Evolutionary conservation across 2,329 filamentous ascomycete species (phyloP).

Genomic region (Sporothrix protearum): DNA sequence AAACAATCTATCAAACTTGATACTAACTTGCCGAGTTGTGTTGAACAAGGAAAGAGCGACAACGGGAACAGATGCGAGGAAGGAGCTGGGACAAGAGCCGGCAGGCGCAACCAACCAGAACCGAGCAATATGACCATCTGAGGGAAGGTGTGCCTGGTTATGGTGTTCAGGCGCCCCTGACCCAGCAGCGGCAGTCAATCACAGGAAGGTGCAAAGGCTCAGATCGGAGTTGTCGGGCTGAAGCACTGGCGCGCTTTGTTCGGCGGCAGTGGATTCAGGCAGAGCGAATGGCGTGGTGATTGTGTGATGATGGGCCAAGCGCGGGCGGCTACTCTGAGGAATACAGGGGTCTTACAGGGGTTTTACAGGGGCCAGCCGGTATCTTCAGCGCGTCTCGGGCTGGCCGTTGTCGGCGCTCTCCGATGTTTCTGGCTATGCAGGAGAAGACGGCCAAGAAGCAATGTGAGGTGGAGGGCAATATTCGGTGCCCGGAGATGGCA

Average conservation of each 20-base stretch:
- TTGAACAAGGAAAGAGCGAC: not conserved
- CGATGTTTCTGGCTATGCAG: not conserved
- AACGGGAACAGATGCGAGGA: not conserved
- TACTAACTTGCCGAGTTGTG: not conserved
- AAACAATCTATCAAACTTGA: not conserved
- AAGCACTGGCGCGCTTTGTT: slow-evolving; percentile 6
- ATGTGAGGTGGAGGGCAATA: not conserved
- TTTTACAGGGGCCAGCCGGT: not conserved
- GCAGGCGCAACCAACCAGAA: slow-evolving; percentile 11
- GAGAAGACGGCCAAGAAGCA: not conserved
- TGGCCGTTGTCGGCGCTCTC: not conserved
- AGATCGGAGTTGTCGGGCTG: slow-evolving; percentile 16
- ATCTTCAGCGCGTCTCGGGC: not conserved
- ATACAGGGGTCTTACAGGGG: not conserved
- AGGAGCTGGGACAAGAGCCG: not conserved
- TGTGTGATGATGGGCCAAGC: not conserved
- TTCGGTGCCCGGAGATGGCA: not conserved
- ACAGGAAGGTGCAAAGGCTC: slow-evolving; percentile 7
- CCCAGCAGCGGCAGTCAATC: slow-evolving; percentile 16
- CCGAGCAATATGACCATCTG: not conserved
- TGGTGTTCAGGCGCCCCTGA: not conserved
- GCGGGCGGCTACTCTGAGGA: not conserved
- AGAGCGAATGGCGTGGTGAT: slow-evolving; percentile 11
- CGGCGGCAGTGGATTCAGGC: not conserved
- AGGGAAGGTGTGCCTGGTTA: not conserved